phyloP scores from a whole-genome alignment of 208 protist species.

The Crithidia acanthocephali region DNA sequence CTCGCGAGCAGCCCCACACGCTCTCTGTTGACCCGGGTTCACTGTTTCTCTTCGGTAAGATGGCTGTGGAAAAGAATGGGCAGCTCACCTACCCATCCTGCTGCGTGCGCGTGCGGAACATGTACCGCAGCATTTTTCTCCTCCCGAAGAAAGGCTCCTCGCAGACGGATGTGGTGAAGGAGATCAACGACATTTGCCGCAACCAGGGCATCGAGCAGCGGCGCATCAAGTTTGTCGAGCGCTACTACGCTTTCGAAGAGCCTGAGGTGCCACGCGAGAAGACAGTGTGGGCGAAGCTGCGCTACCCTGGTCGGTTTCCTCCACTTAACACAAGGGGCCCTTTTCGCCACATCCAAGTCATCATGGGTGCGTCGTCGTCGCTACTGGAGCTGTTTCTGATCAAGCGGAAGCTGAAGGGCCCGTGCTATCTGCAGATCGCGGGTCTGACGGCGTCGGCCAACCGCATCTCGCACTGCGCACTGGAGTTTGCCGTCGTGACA shows the following conservation, averaged over 20 bases:
- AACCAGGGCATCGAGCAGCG: constrained; percentile 74
- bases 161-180: constrained; percentile 77
- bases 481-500: constrained; percentile 79
- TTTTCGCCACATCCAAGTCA: constrained; percentile 70
- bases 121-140: constrained; percentile 79
- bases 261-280: constrained; percentile 76
- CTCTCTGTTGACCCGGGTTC: constrained; percentile 77
- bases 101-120: constrained; percentile 86
- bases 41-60: constrained; percentile 91
- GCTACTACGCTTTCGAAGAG: constrained; percentile 95
- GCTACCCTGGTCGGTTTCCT: constrained; percentile 79
- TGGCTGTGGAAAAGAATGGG: constrained; percentile 42
- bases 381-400: constrained; percentile 95
- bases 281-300: constrained; percentile 89
- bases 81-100: constrained; percentile 60
- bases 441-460: constrained; percentile 36
- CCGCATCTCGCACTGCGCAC: constrained; percentile 83
- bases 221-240: constrained; percentile 89
- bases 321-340: constrained; percentile 44
- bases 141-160: constrained; percentile 61
- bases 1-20: constrained; percentile 79
- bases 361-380: constrained; percentile 87
- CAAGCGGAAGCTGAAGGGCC: constrained; percentile 95
- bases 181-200: constrained; percentile 83
- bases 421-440: constrained; percentile 86